A percentile compares a stretch with the other conserved stretches of the same genome.
These are phyloP conservation scores for Emydomyces testavorans DNA, from an alignment of 2,329 filamentous ascomycete genomes.

Conservation along the genomic window DNA sequence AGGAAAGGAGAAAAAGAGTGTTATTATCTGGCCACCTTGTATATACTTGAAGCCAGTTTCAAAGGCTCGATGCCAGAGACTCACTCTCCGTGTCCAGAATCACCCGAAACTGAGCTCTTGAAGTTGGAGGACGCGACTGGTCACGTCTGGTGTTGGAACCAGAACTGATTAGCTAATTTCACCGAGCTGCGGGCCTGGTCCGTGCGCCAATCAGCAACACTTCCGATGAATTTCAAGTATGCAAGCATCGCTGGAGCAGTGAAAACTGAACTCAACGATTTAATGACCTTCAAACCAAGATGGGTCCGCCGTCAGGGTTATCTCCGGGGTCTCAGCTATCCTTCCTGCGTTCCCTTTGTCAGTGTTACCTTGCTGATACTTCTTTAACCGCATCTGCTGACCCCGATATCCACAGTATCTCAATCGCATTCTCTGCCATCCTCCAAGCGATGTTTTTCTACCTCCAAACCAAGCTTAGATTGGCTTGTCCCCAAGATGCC, in stretches of 20 bases:
- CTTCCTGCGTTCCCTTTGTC: conserved; percentile 28
- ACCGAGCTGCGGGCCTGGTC: background rate
- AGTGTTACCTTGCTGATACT: conserved; percentile 12
- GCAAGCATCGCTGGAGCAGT: no score
- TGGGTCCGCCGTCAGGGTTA: conserved; percentile 29
- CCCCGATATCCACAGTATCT: conserved; percentile 16
- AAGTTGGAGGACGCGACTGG: conserved; percentile 2
- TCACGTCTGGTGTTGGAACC: conserved; percentile 1
- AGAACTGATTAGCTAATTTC: background rate
- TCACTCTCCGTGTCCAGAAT: background rate
- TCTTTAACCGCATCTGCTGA: conserved; percentile 15
- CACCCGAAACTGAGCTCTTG: no score
- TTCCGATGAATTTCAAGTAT: conserved; percentile 6
- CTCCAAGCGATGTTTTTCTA: conserved; percentile 57
- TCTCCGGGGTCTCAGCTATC: conserved; percentile 28
- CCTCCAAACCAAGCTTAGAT: conserved; percentile 48
- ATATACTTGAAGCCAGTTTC: no score
- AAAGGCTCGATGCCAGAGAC: background rate
- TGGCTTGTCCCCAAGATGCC: conserved; percentile 76
- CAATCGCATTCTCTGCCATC: conserved; percentile 22
- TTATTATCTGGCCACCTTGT: no score
- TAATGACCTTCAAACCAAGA: conserved; percentile 13
- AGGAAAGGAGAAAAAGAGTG: background rate
- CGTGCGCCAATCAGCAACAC: conserved; percentile 3
- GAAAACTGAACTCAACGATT: background rate